Conservation (phyloP, 2,329 filamentous ascomycete genomes). For the Pseudopithomyces chartarum region DNA sequence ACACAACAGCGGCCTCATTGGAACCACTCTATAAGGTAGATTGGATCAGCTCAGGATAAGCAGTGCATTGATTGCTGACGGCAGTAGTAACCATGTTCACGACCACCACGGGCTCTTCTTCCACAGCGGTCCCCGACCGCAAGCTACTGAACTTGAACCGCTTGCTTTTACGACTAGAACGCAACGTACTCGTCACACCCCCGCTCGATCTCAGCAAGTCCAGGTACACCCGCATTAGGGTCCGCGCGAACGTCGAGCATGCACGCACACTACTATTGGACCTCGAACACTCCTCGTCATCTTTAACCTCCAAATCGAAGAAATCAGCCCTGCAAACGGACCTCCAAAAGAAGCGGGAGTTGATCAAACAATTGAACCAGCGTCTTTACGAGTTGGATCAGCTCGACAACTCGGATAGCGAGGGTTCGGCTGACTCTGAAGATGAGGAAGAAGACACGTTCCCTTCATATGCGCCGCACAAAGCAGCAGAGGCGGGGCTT, state of each 20-base stretch:
- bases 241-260: constrained; percentile 70
- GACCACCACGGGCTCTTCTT: constrained; percentile 15
- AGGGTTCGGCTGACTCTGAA: constrained; percentile 43
- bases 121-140: constrained; percentile 30
- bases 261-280: constrained; percentile 71
- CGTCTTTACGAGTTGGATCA: constrained; percentile 71
- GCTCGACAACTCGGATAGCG: constrained; percentile 50
- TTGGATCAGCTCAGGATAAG: too few relatives aligned
- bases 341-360: constrained; percentile 67
- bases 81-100: constrained; percentile 21
- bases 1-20: too few relatives aligned
- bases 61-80: too few relatives aligned
- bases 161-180: constrained; percentile 69
- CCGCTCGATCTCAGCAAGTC: constrained; percentile 64
- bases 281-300: constrained; percentile 70
- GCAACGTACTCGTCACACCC: constrained; percentile 65
- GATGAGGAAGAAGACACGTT: constrained; percentile 51
- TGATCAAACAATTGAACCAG: constrained; percentile 69
- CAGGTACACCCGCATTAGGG: constrained; percentile 68
- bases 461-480: constrained; percentile 49
- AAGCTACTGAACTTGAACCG: constrained; percentile 61
- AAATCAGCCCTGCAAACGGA: constrained; percentile 67
- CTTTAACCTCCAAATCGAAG: constrained; percentile 48
- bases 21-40: too few relatives aligned
- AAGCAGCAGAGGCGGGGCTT: constrained; percentile 36